A percentile compares a stretch with the other conserved stretches of the same genome.
Conservation (phyloP, 495 filamentous ascomycete genomes). For the Aspergillus heteromorphus region DNA sequence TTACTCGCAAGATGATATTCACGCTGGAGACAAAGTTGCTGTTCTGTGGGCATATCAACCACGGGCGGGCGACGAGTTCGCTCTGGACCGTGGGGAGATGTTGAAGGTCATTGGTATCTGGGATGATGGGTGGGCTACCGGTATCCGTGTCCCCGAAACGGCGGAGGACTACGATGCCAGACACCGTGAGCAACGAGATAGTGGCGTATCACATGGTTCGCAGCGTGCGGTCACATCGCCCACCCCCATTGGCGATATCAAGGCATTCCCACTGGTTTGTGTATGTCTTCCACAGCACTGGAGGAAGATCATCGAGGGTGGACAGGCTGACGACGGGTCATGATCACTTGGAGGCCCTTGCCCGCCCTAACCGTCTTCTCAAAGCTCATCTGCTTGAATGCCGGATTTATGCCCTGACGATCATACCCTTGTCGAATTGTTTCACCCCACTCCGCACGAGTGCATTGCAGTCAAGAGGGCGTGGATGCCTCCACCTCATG, state of each 20-base stretch:
- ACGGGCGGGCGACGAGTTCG: slow-evolving; percentile 87
- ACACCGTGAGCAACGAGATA: slow-evolving; percentile 77
- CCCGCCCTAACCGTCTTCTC: neutral
- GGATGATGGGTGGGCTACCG: slow-evolving; percentile 99
- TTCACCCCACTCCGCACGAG: neutral
- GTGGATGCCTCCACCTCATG: too few relatives aligned
- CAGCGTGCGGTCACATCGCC: slow-evolving; percentile 57
- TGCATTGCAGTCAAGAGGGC: too few relatives aligned
- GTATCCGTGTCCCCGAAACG: slow-evolving; percentile 71
- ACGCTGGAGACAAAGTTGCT: slow-evolving; percentile 82
- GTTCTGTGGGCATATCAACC: slow-evolving; percentile 97
- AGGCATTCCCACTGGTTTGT: slow-evolving; percentile 96
- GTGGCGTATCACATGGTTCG: slow-evolving; percentile 84
- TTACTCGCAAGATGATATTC: slow-evolving; percentile 95
- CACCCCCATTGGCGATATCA: slow-evolving; percentile 76
- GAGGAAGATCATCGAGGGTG: slow-evolving; percentile 91
- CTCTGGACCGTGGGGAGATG: slow-evolving; percentile 95
- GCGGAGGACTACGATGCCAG: slow-evolving; percentile 84
- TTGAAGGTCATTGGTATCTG: slow-evolving; percentile 97
- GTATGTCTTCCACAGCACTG: slow-evolving; percentile 96
- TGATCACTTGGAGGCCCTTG: slow-evolving; percentile 19
- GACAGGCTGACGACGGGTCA: slow-evolving; percentile 34
- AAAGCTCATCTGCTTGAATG: slow-evolving; percentile 21
- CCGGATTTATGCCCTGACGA: slow-evolving; percentile 38
- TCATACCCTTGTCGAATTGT: slow-evolving; percentile 31